Evolutionary conservation across 805 yeast genomes (phyloP), one percentile per base, ranked within the genome.

Genomic region (Wickerhamiella dianesei): DNA sequence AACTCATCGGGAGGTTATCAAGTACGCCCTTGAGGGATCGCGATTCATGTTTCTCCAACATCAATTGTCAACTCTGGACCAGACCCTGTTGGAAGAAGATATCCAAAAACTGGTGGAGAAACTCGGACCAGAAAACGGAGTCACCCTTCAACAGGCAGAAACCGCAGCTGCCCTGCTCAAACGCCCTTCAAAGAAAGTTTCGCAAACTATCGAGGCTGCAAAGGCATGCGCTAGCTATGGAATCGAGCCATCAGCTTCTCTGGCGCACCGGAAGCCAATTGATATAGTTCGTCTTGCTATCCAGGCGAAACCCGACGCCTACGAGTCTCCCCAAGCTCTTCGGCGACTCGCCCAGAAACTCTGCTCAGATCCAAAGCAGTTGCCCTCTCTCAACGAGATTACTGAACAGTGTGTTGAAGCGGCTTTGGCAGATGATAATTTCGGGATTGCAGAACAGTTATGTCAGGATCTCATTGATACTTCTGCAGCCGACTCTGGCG

Each of bases 371-470:
- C 16, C 18, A 20, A 9, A 5, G 12, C 37, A 37, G 6, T 12
- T 6, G 6, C 32, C 32, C 6, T 6, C 32, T 12, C 6, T 6
- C 12, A 39, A 43, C 2, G 21, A 25, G 4, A 51, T 56, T 1
- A 47, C 51, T 4, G 53, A 53, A 22, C 51, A 44, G 37, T 80
- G 84, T 54, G 75, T 85, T 19, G 85, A 82, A 53, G 70, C 80
- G 41, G 76, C 94, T 0, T 65, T 82, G 21, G 76, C 72, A 1
- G 76, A 80, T 43, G 65, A 68, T 49, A 80, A 83, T 59, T 82
- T 83, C 53, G 59, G 61, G 1, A 76, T 67, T 52, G 87, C 94
- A 0, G 71, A 68, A 51, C 64, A 67, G 21, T 53, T 50, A 53
- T 58, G 66, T 39, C 52, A 54, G 22, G 42, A 41, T 12, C 40